Base-by-base conservation (phyloP, 495 filamentous ascomycete genomes). In the Hyaloscypha variabilis region DNA sequence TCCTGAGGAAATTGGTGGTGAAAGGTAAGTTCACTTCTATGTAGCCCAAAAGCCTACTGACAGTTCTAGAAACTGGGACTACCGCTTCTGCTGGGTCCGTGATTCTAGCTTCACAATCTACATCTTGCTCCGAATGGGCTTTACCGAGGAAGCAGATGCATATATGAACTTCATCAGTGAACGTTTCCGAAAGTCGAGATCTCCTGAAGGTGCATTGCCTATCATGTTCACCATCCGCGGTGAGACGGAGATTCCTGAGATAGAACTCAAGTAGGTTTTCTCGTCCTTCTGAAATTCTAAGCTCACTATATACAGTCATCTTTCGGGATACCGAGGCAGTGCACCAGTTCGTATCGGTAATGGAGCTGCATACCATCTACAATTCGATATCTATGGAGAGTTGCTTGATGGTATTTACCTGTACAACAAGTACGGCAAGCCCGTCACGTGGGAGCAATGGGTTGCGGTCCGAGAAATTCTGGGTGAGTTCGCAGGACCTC, bases 161-260 rank as follows among this genome's bases (percentile, higher is more conserved):
- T 92, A 91, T 71, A 89, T 91, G 81, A 79, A 81, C 52, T 92
- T 91, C 74, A 90, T 92, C 69, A 88, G 83, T 73, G 86, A 88
- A 61, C 84, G 87, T 21, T 82, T 91, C 61, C 77, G 83, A 60
- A 78, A 80, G 55, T 77, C 81, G 42, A 70, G 81, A 61, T 63
- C 72, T 34, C 23, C 77, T 66, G 76, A 82, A 63, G 74, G 85
- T 60, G 76, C 85, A n/a, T 75, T 92, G 6, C 89, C 89, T 19
- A 90, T 92, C 70, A 92, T 92, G 89, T 91, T 91, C 67, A 90
- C 87, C 17, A 91, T 92, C 67, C 80, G 83, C 8, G 89, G 89
- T 46, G 87, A 87, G 56, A 90, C 85, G 31, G 88, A 91, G 39
- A 88, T 91, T 59, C 88, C 88, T 8, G 89, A 91, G 71, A 71